A percentile compares a stretch with the other conserved stretches of the same genome.
phyloP scores from a whole-genome alignment of 805 yeast genomes.

The Huiozyma naganishii region DNA sequence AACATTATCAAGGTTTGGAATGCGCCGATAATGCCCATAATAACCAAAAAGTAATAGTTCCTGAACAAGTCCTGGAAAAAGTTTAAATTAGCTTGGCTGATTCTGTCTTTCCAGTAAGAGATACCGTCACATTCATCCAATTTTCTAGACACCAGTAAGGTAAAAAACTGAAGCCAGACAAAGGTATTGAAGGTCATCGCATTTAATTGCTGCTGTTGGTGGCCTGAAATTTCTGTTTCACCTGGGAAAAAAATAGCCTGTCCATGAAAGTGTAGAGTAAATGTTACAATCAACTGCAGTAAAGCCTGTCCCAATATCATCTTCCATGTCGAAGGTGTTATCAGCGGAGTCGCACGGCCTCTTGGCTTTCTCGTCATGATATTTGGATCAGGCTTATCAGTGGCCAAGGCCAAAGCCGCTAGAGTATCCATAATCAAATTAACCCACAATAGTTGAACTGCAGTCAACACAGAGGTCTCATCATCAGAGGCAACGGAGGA shows the following conservation, averaged over 20 bases:
- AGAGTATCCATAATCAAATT: slow-evolving; percentile 96
- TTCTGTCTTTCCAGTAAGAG: slow-evolving; percentile 43
- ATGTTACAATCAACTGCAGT: slow-evolving; percentile 71
- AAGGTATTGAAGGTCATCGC: slow-evolving; percentile 91
- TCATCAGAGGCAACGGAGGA: slow-evolving; percentile 79
- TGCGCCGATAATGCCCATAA: slow-evolving; percentile 66
- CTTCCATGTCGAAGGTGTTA: slow-evolving; percentile 93
- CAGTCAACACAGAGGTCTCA: slow-evolving; percentile 83
- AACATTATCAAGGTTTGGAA: slow-evolving; percentile 86
- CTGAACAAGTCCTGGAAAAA: slow-evolving; percentile 73
- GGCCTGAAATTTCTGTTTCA: slow-evolving; percentile 24
- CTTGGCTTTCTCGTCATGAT: slow-evolving; percentile 75
- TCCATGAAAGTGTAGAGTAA: slow-evolving; percentile 75
- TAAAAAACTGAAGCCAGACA: slow-evolving; percentile 97
- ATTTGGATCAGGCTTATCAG: slow-evolving; percentile 86
- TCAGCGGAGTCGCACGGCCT: slow-evolving; percentile 68
- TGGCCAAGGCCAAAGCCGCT: slow-evolving; percentile 95
- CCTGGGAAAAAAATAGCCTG: slow-evolving; percentile 40
- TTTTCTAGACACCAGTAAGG: slow-evolving; percentile 81
- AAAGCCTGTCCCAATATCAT: slow-evolving; percentile 86
- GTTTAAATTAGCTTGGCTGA: slow-evolving; percentile 57
- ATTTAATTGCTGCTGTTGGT: slow-evolving; percentile 47
- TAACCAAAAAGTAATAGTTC: slow-evolving; percentile 71
- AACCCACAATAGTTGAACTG: slow-evolving; percentile 96
- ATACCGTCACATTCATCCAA: slow-evolving; percentile 78